Percentiles rank a stretch among this genome's conserved stretches.
Evolutionary conservation across 129 eudicot genomes (phyloP).

Genomic region (Deinandra increscens): DNA sequence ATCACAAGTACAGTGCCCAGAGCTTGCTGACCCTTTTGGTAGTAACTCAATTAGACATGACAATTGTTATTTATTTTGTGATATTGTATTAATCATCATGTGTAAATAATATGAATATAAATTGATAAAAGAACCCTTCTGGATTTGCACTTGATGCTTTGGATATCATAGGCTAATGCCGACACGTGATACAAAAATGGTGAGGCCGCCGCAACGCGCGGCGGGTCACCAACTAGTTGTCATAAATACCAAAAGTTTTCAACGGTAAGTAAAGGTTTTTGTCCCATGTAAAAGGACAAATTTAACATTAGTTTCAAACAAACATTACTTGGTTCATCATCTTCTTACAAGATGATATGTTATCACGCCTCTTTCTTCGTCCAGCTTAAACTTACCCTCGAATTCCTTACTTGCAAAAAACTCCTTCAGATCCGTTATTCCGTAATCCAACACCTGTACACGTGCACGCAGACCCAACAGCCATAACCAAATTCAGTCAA

Average conservation of each 20-base stretch:
- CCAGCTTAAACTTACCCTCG: slow-evolving; percentile 64
- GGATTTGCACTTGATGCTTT: too few relatives aligned
- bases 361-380: slow-evolving; percentile 60
- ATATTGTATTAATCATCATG: too few relatives aligned
- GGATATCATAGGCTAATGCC: too few relatives aligned
- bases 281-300: slow-evolving; percentile 5
- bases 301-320: neutral
- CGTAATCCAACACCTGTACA: slow-evolving; percentile 75
- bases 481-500: neutral
- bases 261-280: slow-evolving; percentile 4
- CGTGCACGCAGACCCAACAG: neutral
- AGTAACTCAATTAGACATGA: too few relatives aligned
- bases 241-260: neutral
- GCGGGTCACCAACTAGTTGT: too few relatives aligned
- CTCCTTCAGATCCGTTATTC: slow-evolving; percentile 63
- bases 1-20: too few relatives aligned
- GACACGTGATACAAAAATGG: too few relatives aligned
- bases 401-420: slow-evolving; percentile 65
- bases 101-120: too few relatives aligned
- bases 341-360: slow-evolving; percentile 63
- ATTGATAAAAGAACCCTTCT: too few relatives aligned
- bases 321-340: slow-evolving; percentile 11
- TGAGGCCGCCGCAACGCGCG: too few relatives aligned
- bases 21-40: too few relatives aligned
- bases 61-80: too few relatives aligned